Base-by-base conservation (phyloP, 202 grass and related monocot genomes). In the Schoenoplectus triqueter region DNA sequence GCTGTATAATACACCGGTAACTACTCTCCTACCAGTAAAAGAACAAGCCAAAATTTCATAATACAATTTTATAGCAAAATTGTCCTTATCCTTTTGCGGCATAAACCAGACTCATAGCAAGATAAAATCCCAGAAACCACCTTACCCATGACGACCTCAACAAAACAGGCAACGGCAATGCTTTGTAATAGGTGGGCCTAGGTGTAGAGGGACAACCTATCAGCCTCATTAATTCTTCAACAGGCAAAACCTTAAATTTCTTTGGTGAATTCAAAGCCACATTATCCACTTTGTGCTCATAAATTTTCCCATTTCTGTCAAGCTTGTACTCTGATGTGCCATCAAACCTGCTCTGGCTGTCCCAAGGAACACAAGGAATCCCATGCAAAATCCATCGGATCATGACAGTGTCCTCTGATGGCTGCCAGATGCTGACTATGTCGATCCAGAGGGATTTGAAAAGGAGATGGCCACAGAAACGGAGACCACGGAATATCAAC, bases 301-400 rank as follows among this genome's bases (percentile, higher is more conserved):
- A 94, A 82, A 99, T 96, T 82, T 96, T 99, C 69, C 96, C 93
- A 69, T 94, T 87, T 86, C 80, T 94, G 61, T 99, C 96, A 10
- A 99, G 91, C 82, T 99, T 99, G 69, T 96, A 99, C 75, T 89
- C 93, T 40, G 93, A 99, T 47, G 93, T 92, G 0, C 93, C 96
- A 14, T 99, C 96, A 40, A 99, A 99, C 21, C 96, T 93, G 44
- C 93, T 92, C 62, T 94, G 90, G 49, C 88, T 85, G 11, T 95
- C 91, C 96, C 96, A 99, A 5, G 96, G 96, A 17, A 99, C 96
- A 50, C 91, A 84, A 70, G 93, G 96, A 78, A 95, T 92, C 55
- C 96, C 91, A 2, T 99, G 96, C 65, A 89, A 88, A 63, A 92
- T 99, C 96, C 96, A 99, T 62, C 96, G 93, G 67, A 99, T 95